Evolutionary conservation across 495 filamentous ascomycete genomes (phyloP).

Genomic region (Hypoxylon fragiforme): DNA sequence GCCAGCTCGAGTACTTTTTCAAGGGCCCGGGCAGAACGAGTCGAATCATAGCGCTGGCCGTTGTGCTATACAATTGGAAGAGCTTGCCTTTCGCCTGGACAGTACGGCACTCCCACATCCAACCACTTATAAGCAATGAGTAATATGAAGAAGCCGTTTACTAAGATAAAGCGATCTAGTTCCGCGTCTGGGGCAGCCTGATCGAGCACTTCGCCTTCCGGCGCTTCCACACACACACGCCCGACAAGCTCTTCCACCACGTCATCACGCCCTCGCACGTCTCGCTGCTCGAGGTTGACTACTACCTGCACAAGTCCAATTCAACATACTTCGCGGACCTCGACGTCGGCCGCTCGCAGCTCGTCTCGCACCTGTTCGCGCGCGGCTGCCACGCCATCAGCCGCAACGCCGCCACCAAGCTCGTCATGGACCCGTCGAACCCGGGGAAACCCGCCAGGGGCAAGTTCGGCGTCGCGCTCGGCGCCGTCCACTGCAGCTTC

Average conservation of each 20-base stretch:
- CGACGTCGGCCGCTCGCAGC: slow-evolving; percentile 69
- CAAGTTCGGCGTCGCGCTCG: slow-evolving; percentile 63
- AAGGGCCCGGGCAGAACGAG: slow-evolving; percentile 54
- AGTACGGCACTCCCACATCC: slow-evolving; percentile 47
- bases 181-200: slow-evolving; percentile 66
- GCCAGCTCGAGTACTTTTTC: slow-evolving; percentile 45
- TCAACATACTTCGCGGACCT: slow-evolving; percentile 82
- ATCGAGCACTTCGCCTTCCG: slow-evolving; percentile 56
- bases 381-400: slow-evolving; percentile 46
- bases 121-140: neutral
- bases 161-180: slow-evolving; percentile 41
- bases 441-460: slow-evolving; percentile 38
- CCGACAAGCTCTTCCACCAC: slow-evolving; percentile 64
- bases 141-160: neutral
- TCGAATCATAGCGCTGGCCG: slow-evolving; percentile 52
- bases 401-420: slow-evolving; percentile 45
- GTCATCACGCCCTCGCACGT: slow-evolving; percentile 62
- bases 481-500: slow-evolving; percentile 69
- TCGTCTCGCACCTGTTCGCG: slow-evolving; percentile 57
- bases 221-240: slow-evolving; percentile 43
- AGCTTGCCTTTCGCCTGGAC: slow-evolving; percentile 77
- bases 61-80: slow-evolving; percentile 68
- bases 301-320: slow-evolving; percentile 86
- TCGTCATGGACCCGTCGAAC: slow-evolving; percentile 47
- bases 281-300: slow-evolving; percentile 71